These are phyloP conservation scores for Crotalaria pallida DNA, from an alignment of 306 rosid species.

Conservation along the genomic window DNA sequence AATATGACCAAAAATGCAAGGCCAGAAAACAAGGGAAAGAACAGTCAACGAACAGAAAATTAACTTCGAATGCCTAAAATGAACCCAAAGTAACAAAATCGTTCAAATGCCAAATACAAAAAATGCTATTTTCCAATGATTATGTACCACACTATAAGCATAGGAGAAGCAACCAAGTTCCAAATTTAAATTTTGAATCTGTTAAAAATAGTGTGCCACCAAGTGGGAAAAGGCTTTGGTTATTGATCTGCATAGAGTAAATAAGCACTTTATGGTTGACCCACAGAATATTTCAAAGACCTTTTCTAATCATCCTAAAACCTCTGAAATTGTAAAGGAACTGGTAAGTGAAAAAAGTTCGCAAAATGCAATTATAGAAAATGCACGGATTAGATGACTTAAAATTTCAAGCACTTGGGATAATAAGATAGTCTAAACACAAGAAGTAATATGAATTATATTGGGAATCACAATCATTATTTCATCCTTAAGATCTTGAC, in stretches of 20 bases:
- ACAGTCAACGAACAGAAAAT: constrained; percentile 12
- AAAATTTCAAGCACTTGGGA: not conserved
- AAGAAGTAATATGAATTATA: not conserved
- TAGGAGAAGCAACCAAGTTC: not conserved
- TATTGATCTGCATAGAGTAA: not conserved
- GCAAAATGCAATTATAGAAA: not conserved
- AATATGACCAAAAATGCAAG: constrained; percentile 7
- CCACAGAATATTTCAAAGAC: not conserved
- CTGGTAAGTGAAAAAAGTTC: not conserved
- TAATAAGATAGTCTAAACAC: not conserved
- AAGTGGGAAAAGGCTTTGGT: not conserved
- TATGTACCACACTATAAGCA: not conserved
- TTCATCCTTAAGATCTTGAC: not conserved
- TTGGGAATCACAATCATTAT: not conserved
- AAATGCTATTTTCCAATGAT: not conserved
- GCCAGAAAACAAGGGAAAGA: not conserved
- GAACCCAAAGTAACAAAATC: no score
- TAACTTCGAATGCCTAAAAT: not conserved
- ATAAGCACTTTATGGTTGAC: not conserved
- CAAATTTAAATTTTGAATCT: not conserved
- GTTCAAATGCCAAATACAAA: not conserved
- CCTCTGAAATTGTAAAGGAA: not conserved
- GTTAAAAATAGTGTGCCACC: not conserved
- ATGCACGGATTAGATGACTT: not conserved
- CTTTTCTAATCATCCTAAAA: not conserved